Percentiles rank a stretch among this genome's conserved stretches.
Conservation (phyloP, 805 yeast genomes). For the Pichia manshurica region DNA sequence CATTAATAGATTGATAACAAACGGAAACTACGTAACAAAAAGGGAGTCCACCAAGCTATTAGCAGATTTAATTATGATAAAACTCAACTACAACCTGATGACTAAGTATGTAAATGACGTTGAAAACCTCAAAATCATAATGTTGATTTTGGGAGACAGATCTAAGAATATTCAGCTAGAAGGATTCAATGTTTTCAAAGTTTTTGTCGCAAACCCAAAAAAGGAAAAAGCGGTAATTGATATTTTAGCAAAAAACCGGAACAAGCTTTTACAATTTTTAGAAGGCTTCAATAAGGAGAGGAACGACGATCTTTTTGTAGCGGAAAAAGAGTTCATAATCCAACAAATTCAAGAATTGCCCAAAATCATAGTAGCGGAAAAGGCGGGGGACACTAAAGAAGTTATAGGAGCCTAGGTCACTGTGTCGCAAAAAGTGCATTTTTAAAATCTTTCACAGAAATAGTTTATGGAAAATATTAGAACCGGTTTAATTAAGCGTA, state of each 20-base stretch:
- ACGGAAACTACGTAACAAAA: conserved; percentile 84
- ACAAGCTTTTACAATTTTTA: conserved; percentile 65
- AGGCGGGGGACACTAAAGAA: conserved; percentile 7
- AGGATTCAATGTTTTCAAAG: conserved; percentile 89
- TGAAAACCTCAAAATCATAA: conserved; percentile 76
- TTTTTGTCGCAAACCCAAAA: conserved; percentile 93
- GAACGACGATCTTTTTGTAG: conserved; percentile 54
- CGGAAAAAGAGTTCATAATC: conserved; percentile 76
- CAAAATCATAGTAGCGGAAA: conserved; percentile 35
- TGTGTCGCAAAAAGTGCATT: not conserved
- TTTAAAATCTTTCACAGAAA: not conserved
- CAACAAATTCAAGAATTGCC: conserved; percentile 70
- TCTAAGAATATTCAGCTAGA: conserved; percentile 85
- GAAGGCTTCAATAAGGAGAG: conserved; percentile 56
- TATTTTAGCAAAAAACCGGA: conserved; percentile 77
- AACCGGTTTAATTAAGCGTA: too few species aligned
- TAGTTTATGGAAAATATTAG: not conserved
- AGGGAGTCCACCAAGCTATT: conserved; percentile 81
- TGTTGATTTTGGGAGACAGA: conserved; percentile 82
- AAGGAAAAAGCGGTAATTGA: conserved; percentile 76
- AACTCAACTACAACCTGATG: conserved; percentile 69
- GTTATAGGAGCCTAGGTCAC: not conserved
- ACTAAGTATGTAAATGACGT: conserved; percentile 72
- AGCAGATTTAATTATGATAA: conserved; percentile 62
- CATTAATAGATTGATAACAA: conserved; percentile 66